Percentiles rank a stretch among this genome's conserved stretches.
Conservation (phyloP, 2,329 filamentous ascomycete species). For the Calonectria honghensis region DNA sequence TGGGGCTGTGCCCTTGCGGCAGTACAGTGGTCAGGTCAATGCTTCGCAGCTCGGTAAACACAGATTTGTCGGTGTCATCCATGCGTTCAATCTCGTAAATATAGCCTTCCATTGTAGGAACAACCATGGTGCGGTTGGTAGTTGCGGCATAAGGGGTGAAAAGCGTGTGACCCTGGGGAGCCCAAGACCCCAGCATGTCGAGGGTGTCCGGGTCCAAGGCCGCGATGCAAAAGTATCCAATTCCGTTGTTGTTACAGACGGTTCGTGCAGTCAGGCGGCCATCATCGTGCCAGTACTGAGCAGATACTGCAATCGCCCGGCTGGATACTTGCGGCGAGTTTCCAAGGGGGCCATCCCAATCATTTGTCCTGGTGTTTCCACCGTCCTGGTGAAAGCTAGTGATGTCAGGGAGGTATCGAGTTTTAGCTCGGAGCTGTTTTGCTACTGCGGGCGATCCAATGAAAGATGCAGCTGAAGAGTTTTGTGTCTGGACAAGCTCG, state of each 20-base stretch:
- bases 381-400: conserved; percentile 14
- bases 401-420: background rate
- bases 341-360: conserved; percentile 7
- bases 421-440: conserved; percentile 6
- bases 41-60: conserved; percentile 2
- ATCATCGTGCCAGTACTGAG: conserved; percentile 9
- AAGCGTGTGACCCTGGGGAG: background rate
- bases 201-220: background rate
- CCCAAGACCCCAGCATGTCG: background rate
- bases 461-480: background rate
- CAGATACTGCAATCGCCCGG: background rate
- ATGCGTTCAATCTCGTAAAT: conserved; percentile 10
- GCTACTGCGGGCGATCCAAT: conserved; percentile 1
- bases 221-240: background rate
- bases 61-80: background rate
- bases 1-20: background rate
- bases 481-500: conserved; percentile 2
- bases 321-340: conserved; percentile 5
- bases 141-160: background rate
- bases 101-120: background rate
- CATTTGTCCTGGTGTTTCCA: conserved; percentile 3
- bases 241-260: background rate
- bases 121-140: conserved; percentile 11
- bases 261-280: background rate
- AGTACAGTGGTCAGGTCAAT: conserved; percentile 5